phyloP scores from a whole-genome alignment of 129 eudicot species.

The Ambrosia artemisiifolia region DNA sequence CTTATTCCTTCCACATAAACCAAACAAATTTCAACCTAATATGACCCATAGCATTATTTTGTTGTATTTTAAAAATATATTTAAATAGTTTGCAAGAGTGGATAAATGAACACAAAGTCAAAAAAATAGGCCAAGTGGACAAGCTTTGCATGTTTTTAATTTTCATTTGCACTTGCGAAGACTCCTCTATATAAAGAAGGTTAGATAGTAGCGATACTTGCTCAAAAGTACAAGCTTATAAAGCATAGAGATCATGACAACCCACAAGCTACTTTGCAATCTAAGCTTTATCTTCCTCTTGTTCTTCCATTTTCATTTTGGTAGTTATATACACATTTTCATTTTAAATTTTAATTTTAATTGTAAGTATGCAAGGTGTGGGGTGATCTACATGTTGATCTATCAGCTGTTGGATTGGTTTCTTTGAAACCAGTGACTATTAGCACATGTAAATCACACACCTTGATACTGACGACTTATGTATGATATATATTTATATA shows the following conservation, averaged over 20 bases:
- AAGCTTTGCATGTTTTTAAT: slow-evolving; percentile 45
- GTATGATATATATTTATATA: not conserved
- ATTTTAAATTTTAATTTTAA: not conserved
- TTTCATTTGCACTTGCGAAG: slow-evolving; percentile 31
- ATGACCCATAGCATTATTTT: not conserved
- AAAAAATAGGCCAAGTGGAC: slow-evolving; percentile 33
- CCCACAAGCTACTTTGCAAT: slow-evolving; percentile 19
- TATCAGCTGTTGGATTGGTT: not conserved
- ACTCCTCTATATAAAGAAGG: slow-evolving; percentile 34
- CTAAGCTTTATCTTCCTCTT: slow-evolving; percentile 40
- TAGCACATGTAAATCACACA: not conserved
- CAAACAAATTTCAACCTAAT: not conserved
- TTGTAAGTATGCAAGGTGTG: not conserved
- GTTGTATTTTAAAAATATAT: slow-evolving; percentile 17
- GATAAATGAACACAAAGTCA: slow-evolving; percentile 21
- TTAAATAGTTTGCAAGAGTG: slow-evolving; percentile 12
- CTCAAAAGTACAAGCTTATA: slow-evolving; percentile 22
- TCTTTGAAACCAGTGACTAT: not conserved
- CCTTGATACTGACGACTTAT: not conserved
- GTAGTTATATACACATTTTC: slow-evolving; percentile 21
- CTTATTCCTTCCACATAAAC: not conserved
- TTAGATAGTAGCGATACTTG: slow-evolving; percentile 12
- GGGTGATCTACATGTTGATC: not conserved
- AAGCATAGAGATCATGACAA: slow-evolving; percentile 31
- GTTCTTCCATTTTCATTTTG: slow-evolving; percentile 41